phyloP scores from a whole-genome alignment of 768 basidiomycete genomes.

The Leccinum disarticulatum region DNA sequence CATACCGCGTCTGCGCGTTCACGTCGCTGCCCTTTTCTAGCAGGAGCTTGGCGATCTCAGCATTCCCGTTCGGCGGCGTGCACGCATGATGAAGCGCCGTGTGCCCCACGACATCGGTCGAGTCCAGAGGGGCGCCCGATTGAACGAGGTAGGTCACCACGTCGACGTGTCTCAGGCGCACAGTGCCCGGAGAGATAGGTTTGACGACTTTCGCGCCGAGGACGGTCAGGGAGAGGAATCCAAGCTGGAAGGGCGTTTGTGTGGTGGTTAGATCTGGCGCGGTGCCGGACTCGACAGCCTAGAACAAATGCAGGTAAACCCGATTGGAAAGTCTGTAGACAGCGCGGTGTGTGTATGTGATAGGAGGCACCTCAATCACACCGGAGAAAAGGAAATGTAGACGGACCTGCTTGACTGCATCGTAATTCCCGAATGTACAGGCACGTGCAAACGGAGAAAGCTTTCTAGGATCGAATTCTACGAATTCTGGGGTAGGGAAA shows the following conservation, averaged over 20 bases:
- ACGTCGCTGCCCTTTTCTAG: constrained; percentile 49
- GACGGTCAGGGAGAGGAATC: constrained; percentile 42
- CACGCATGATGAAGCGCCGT: constrained; percentile 52
- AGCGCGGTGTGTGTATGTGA: background rate
- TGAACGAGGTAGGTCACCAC: constrained; percentile 43
- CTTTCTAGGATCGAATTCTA: constrained; percentile 15
- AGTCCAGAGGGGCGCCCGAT: constrained; percentile 39
- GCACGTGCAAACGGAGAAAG: constrained; percentile 26
- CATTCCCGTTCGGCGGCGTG: constrained; percentile 24
- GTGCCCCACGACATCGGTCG: constrained; percentile 46
- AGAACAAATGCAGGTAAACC: background rate
- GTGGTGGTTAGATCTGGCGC: constrained; percentile 40
- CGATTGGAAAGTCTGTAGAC: background rate
- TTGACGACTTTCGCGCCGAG: constrained; percentile 41
- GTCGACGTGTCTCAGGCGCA: constrained; percentile 30
- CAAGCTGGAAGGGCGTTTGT: constrained; percentile 44
- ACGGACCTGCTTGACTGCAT: constrained; percentile 23
- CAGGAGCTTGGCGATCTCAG: constrained; percentile 38
- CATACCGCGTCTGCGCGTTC: constrained; percentile 49
- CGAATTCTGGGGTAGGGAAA: constrained; percentile 18
- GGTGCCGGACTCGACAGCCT: constrained; percentile 27
- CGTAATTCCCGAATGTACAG: constrained; percentile 25
- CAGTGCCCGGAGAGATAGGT: constrained; percentile 5
- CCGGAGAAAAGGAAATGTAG: background rate
- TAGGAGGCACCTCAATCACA: background rate